Conservation (phyloP, 306 rosid genomes). For the Fragaria iinumae region DNA sequence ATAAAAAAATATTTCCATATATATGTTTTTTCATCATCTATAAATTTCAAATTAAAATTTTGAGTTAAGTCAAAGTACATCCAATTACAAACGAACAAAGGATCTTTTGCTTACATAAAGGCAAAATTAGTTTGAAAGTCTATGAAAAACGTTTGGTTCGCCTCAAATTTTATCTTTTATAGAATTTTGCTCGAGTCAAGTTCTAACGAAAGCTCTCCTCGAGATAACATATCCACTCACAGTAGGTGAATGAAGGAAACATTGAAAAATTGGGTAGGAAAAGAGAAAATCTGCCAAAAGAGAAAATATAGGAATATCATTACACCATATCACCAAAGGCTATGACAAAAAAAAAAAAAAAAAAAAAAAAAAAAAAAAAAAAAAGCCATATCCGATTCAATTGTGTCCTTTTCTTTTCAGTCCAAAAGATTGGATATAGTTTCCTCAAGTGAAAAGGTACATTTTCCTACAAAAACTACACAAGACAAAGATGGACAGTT, state of each 20-base stretch:
- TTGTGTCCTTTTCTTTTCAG: background rate
- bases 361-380: no score
- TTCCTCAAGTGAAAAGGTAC: background rate
- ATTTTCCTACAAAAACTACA: background rate
- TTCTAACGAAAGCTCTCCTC: background rate
- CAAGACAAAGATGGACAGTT: background rate
- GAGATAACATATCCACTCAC: no score
- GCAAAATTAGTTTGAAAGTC: background rate
- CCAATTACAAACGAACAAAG: no score
- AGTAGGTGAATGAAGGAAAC: no score
- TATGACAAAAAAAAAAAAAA: background rate
- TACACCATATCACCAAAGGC: background rate
- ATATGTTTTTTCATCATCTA: no score
- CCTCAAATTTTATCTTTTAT: background rate
- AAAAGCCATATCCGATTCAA: background rate
- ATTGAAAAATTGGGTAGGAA: fast-evolving
- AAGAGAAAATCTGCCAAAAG: background rate
- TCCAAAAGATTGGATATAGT: background rate
- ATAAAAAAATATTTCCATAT: no score
- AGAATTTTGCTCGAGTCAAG: background rate
- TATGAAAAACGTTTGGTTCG: no score
- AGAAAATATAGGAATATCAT: background rate
- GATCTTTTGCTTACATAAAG: no score
- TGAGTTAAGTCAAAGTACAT: no score
- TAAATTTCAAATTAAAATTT: no score